Base-by-base conservation (phyloP, 305 asterid genomes). In the Nicotiana rustica region DNA sequence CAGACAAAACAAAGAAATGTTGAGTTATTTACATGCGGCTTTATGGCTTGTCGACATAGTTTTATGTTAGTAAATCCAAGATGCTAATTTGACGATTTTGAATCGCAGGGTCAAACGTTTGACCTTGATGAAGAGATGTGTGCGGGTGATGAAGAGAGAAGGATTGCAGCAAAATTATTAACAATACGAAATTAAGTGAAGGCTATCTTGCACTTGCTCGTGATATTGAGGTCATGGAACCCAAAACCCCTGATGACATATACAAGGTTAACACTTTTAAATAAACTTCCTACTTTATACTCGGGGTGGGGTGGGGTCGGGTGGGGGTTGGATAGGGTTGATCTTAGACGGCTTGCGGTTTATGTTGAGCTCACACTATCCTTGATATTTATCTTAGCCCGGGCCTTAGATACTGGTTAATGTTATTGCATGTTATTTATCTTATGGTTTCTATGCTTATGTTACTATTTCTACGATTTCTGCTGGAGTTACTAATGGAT, bases 161-260 rank as follows among this genome's bases (percentile, higher is more conserved):
- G 93, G 89, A 59, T 83, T 97, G 87, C 97, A 95, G 87, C n/a
- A 95, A 91, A 70, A 91, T 92, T 67, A 89, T 95, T 86, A 92
- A 92, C 88, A 97, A 93, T 85, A 44, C 89, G 21, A 95, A 92
- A 88, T 83, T 97, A 89, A 95, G 86, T 88, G 99, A 97, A 89
- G 99, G 99, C 57, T 97, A 88, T 89, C 98, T 97, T 86, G 91
- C 98, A 49, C 98, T 97, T 90, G 99, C 98, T 80, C 97, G 98
- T 75, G 99, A 97, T 89, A 93, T 97, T 80, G 99, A 95, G 89
- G 99, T 97, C 85, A 97, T 93, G 98, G 99, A 97, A 88, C 93
- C 99, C 82, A 97, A 95, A 89, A 92, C 96, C 79, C 99, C 99
- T 5, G 99, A 95, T 85, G 99, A 97, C 84, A 95, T 97, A 77